Percentiles rank a stretch among this genome's conserved stretches.
Evolutionary conservation across 2,329 filamentous ascomycete species (phyloP).

Genomic region (Stachybotrys echinatus): DNA sequence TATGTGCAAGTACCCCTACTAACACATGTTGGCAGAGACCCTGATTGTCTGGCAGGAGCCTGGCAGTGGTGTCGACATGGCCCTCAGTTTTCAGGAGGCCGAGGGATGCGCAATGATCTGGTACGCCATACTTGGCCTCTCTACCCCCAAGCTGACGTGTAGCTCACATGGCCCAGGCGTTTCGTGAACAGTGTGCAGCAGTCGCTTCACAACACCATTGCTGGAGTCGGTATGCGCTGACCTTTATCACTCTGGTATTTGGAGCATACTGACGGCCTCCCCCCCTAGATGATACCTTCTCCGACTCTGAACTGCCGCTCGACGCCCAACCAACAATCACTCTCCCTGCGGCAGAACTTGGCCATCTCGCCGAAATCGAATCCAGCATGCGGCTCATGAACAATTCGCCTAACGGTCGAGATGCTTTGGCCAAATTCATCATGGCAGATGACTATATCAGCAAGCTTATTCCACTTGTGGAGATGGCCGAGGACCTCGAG

Average conservation of each 20-base stretch:
- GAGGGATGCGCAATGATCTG: conserved; percentile 92
- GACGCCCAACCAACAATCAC: conserved; percentile 67
- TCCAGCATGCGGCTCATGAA: conserved; percentile 75
- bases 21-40: conserved; percentile 60
- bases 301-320: conserved; percentile 70
- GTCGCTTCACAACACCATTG: conserved; percentile 56
- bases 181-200: conserved; percentile 86
- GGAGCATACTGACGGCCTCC: not conserved
- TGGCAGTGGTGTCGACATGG: conserved; percentile 84
- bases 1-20: conserved; percentile 14
- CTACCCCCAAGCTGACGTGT: not conserved
- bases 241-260: not conserved
- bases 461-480: conserved; percentile 80
- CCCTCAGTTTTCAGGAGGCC: conserved; percentile 93
- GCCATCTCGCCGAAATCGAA: conserved; percentile 79
- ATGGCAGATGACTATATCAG: conserved; percentile 80
- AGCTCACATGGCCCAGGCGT: conserved; percentile 55
- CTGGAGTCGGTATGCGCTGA: conserved; percentile 51
- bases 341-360: conserved; percentile 75
- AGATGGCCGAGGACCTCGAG: conserved; percentile 87
- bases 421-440: conserved; percentile 82
- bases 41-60: conserved; percentile 97
- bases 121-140: conserved; percentile 39
- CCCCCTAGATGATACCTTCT: conserved; percentile 70
- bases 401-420: conserved; percentile 68